phyloP scores from a whole-genome alignment of 306 rosid species.

The barrel medic (Medicago truncatula) region MtrunA17r5.0-ANR NC_053049.1:31626001-31626500 shows the following conservation, averaged over 20 bases:
- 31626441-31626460: slow-evolving; percentile 72
- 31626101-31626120: slow-evolving; percentile 92
- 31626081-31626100: slow-evolving; percentile 85
- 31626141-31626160: slow-evolving; percentile 85
- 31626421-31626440: slow-evolving; percentile 89
- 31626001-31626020: slow-evolving; percentile 69
- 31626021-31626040: slow-evolving; percentile 85
- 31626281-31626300: slow-evolving; percentile 84
- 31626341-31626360: slow-evolving; percentile 95
- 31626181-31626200: slow-evolving; percentile 90
- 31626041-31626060: slow-evolving; percentile 82
- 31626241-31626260: slow-evolving; percentile 96
- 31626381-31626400: slow-evolving; percentile 66
- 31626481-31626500: slow-evolving; percentile 88
- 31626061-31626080: slow-evolving; percentile 73
- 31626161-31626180: slow-evolving; percentile 94
- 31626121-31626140: slow-evolving; percentile 86
- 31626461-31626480: slow-evolving; percentile 72
- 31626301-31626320: slow-evolving; percentile 77
- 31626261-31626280: slow-evolving; percentile 87
- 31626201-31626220: slow-evolving; percentile 89
- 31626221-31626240: slow-evolving; percentile 72
- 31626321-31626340: slow-evolving; percentile 73
- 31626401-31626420: slow-evolving; percentile 66
- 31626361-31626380: slow-evolving; percentile 90